Base-by-base conservation (phyloP, 225 moss, liverwort and hornwort genomes). In the Lunularia cruciata region DNA sequence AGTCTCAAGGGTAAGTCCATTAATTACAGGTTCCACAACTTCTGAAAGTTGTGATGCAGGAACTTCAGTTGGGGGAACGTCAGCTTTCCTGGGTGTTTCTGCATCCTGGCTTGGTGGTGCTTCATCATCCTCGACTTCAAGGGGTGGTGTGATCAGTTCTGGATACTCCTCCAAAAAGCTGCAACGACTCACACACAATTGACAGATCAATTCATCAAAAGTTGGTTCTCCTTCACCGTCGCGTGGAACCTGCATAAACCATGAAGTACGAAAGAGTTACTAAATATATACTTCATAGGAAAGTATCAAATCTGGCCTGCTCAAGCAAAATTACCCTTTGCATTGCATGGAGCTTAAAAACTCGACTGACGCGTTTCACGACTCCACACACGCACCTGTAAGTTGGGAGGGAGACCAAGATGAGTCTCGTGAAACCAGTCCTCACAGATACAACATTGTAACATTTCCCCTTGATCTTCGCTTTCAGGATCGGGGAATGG, bases 351-450 rank as follows among this genome's bases (percentile, higher is more conserved):
- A n/a, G n/a, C n/a, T n/a, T n/a, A n/a, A n/a, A n/a, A n/a, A n/a
- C n/a, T n/a, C n/a, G n/a, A n/a, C n/a, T n/a, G n/a, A n/a, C n/a
- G n/a, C n/a, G n/a, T n/a, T n/a, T n/a, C n/a, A n/a, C n/a, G n/a
- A n/a, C n/a, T n/a, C n/a, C n/a, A n/a, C n/a, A n/a, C n/a, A n/a
- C 58, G 19, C 54, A 92, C 89, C 87, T 87, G 82, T 58, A 85
- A 77, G 38, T 72, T 36, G 52, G 83, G 63, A 18, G 88, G 76
- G 25, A 96, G 84, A 31, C 85, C 87, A 46, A 96, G 86, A 78
- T 96, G 95, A 34, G 64, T 40, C 67, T 92, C 90, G 33, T 96
- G 95, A 58, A 96, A 90, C 95, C 92, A 96, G 43, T 96, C 95
- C 70, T 96, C 95, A 65, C 92, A 96, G 30, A 96, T 89, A 72